A percentile compares a stretch with the other conserved stretches of the same genome.
These are phyloP conservation scores for Trichothecium roseum DNA, from an alignment of 2,329 filamentous ascomycete species.

Conservation along the genomic window DNA sequence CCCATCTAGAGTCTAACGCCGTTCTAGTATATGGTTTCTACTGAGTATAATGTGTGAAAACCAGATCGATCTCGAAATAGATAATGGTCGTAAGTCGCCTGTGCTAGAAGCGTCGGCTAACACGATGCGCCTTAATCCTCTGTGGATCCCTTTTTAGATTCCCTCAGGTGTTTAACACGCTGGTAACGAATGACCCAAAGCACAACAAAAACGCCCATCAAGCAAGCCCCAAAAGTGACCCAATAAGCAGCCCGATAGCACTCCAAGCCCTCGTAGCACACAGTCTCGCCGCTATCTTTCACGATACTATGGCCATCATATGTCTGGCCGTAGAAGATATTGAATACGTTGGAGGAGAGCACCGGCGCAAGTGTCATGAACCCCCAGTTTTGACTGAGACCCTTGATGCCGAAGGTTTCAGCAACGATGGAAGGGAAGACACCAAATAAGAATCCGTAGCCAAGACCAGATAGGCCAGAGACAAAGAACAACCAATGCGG, in stretches of 20 bases:
- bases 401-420: constrained; percentile 82
- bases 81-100: too few relatives aligned
- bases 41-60: too few relatives aligned
- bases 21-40: too few relatives aligned
- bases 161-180: constrained; percentile 25
- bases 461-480: constrained; percentile 75
- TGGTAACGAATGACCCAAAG: constrained; percentile 60
- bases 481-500: constrained; percentile 69
- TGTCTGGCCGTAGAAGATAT: constrained; percentile 76
- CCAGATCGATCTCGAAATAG: too few relatives aligned
- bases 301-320: constrained; percentile 73
- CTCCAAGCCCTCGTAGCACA: constrained; percentile 64
- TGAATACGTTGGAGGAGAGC: constrained; percentile 83
- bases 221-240: constrained; percentile 63
- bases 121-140: constrained; percentile 18
- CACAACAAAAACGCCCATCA: constrained; percentile 57
- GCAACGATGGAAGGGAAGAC: constrained; percentile 85
- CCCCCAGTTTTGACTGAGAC: constrained; percentile 92
- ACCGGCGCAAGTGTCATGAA: constrained; percentile 87
- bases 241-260: constrained; percentile 79
- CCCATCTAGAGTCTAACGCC: too few relatives aligned
- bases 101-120: too few relatives aligned
- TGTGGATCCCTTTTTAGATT: constrained; percentile 25
- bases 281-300: constrained; percentile 56
- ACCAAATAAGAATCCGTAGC: constrained; percentile 88